Percentiles rank a stretch among this genome's conserved stretches.
Evolutionary conservation across 2,329 filamentous ascomycete species (phyloP).

Genomic region (Lecanosticta acicola): DNA sequence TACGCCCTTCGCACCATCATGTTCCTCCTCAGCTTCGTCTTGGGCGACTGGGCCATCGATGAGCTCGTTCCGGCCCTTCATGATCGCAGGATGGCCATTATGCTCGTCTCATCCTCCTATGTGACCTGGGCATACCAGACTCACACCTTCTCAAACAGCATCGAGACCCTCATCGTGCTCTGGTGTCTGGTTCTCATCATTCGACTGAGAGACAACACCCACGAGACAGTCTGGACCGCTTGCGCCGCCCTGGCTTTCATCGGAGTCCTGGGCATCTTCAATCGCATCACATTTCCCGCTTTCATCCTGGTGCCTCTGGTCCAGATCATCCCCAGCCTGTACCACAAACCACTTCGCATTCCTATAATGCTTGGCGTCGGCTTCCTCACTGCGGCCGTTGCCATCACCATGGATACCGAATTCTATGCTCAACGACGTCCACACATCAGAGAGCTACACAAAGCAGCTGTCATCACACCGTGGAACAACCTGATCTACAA

Average conservation of each 20-base stretch:
- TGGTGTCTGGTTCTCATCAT: conserved; percentile 92
- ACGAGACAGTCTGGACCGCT: conserved; percentile 69
- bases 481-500: conserved; percentile 52
- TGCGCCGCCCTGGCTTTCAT: conserved; percentile 75
- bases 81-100: conserved; percentile 64
- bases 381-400: conserved; percentile 64
- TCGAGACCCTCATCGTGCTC: conserved; percentile 86
- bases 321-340: conserved; percentile 78
- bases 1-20: conserved; percentile 84
- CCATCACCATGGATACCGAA: conserved; percentile 74
- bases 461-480: conserved; percentile 48
- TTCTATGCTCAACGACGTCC: conserved; percentile 72
- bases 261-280: conserved; percentile 82
- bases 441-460: conserved; percentile 59
- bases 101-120: conserved; percentile 90
- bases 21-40: conserved; percentile 90
- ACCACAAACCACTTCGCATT: conserved; percentile 54
- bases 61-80: conserved; percentile 76
- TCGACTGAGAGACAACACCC: conserved; percentile 74
- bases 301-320: conserved; percentile 81
- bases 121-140: conserved; percentile 99
- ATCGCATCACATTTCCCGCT: conserved; percentile 93
- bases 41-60: conserved; percentile 96
- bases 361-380: conserved; percentile 58
- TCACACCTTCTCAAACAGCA: conserved; percentile 95